These are phyloP conservation scores for Calonectria pauciramosa DNA, from an alignment of 2,329 filamentous ascomycete species.

Conservation along the genomic window DNA sequence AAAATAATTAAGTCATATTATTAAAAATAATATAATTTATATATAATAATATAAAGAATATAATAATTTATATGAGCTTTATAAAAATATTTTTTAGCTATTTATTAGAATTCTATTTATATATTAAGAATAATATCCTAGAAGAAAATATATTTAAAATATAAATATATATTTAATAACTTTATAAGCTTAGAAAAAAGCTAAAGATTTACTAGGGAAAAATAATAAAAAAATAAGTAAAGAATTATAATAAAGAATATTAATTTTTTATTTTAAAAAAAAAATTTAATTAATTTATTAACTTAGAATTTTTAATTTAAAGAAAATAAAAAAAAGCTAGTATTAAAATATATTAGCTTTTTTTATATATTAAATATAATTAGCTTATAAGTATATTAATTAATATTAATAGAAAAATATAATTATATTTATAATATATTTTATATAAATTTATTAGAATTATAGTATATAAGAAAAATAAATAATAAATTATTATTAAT, in stretches of 20 bases:
- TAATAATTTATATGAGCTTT: not conserved
- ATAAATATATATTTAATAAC: not conserved
- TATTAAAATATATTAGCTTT: not conserved
- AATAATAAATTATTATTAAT: not conserved
- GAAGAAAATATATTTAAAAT: too few species aligned
- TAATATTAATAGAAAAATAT: too few species aligned
- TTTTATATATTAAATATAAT: not conserved
- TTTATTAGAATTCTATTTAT: not conserved
- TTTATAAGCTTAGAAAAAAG: not conserved
- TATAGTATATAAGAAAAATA: not conserved
- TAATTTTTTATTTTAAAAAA: not conserved
- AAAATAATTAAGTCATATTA: not conserved
- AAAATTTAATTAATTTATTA: not conserved
- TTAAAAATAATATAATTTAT: not conserved
- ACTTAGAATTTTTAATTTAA: not conserved
- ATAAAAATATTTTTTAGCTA: not conserved
- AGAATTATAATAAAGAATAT: not conserved
- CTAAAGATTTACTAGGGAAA: not conserved
- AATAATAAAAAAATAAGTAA: not conserved
- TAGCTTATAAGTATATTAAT: not conserved
- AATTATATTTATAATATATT: not conserved
- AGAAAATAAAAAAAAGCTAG: not conserved
- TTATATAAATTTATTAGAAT: not conserved
- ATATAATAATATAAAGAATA: not conserved
- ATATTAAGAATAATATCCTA: not conserved